These are phyloP conservation scores for Mycena belliarum DNA, from an alignment of 768 basidiomycete genomes.

Conservation along the genomic window DNA sequence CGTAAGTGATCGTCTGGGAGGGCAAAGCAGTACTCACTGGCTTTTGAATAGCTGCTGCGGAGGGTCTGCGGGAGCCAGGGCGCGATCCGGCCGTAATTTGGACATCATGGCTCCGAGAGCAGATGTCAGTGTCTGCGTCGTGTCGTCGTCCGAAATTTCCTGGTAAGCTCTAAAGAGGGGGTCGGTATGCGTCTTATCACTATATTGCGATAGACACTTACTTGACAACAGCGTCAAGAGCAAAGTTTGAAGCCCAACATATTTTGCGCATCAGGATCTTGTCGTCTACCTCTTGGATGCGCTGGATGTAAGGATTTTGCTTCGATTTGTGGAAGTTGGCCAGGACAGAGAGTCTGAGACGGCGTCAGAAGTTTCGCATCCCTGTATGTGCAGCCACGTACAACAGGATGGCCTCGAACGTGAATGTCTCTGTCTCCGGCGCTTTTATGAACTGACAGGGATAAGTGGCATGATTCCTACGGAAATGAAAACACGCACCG, in stretches of 20 bases:
- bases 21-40: constrained; percentile 40
- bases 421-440: constrained; percentile 53
- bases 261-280: constrained; percentile 55
- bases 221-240: constrained; percentile 53
- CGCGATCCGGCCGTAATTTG: constrained; percentile 56
- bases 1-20: not conserved
- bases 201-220: constrained; percentile 30
- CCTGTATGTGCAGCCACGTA: not conserved
- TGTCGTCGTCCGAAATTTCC: constrained; percentile 51
- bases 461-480: not conserved
- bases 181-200: not conserved
- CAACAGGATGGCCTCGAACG: constrained; percentile 61
- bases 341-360: constrained; percentile 49
- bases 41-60: constrained; percentile 57
- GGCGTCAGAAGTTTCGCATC: not conserved
- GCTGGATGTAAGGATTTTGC: constrained; percentile 64
- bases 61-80: constrained; percentile 47
- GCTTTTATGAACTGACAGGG: constrained; percentile 48
- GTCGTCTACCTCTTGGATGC: constrained; percentile 49
- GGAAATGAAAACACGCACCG: constrained; percentile 35
- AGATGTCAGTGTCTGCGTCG: constrained; percentile 48
- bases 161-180: constrained; percentile 52
- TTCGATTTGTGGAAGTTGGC: constrained; percentile 74
- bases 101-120: constrained; percentile 53
- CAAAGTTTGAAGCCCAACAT: constrained; percentile 56